phyloP scores from a whole-genome alignment of 2,329 filamentous ascomycete species.

The Emmonsiellopsis sp. region DNA sequence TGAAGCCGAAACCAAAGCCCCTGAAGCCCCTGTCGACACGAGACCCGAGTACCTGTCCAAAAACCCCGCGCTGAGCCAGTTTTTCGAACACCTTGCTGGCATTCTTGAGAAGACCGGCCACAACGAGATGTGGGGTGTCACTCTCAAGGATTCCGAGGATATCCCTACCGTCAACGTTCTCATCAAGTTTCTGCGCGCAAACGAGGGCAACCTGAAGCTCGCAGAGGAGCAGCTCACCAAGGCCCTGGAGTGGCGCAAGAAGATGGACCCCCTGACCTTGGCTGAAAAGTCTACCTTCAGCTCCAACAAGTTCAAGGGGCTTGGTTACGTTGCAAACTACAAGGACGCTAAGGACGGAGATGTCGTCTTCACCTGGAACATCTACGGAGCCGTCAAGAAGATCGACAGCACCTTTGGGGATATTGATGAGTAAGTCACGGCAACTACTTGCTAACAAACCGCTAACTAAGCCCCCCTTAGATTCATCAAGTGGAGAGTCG shows the following conservation, averaged over 20 bases:
- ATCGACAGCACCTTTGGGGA: conserved; percentile 74
- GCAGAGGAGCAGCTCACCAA: conserved; percentile 70
- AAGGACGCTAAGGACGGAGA: conserved; percentile 43
- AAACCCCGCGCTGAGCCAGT: conserved; percentile 41
- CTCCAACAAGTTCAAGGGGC: conserved; percentile 60
- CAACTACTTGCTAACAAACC: neutral
- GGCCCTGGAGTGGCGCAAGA: conserved; percentile 75
- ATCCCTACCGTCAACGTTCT: conserved; percentile 75
- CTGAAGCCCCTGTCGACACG: conserved; percentile 18
- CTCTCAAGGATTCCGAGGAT: conserved; percentile 47
- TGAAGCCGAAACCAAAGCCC: neutral
- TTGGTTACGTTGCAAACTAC: conserved; percentile 76
- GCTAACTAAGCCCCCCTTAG: conserved; percentile 36
- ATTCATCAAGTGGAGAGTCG: conserved; percentile 83
- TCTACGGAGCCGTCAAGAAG: conserved; percentile 81
- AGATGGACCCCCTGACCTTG: conserved; percentile 61
- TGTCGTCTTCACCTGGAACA: conserved; percentile 77
- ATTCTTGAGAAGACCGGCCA: conserved; percentile 53
- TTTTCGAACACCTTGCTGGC: conserved; percentile 50
- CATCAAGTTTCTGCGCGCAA: conserved; percentile 90
- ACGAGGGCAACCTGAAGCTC: conserved; percentile 63
- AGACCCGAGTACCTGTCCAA: conserved; percentile 27
- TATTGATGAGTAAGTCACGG: conserved; percentile 59
- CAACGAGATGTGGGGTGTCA: conserved; percentile 80
- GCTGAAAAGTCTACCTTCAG: conserved; percentile 55